A percentile compares a stretch with the other conserved stretches of the same genome.
Conservation (phyloP, 495 filamentous ascomycete species). For the Daldinia loculata region DNA sequence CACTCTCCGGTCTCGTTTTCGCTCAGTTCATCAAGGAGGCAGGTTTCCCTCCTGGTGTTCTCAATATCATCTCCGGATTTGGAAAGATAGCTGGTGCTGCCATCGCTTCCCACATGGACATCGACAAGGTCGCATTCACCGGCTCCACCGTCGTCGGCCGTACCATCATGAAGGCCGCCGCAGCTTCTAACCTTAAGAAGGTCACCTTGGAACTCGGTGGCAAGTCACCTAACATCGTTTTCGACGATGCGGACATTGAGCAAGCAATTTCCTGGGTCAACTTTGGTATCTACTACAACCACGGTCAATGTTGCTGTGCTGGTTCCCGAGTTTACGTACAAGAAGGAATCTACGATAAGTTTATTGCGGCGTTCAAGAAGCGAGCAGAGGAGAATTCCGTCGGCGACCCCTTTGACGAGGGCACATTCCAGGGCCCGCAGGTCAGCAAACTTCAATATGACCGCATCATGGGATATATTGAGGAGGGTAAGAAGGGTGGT, state of each 20-base stretch:
- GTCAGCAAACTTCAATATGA: constrained; percentile 95
- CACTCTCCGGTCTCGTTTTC: constrained; percentile 84
- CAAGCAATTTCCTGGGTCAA: constrained; percentile 98
- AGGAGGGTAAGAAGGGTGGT: constrained; percentile 85
- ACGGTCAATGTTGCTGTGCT: constrained; percentile 98
- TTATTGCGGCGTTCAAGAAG: constrained; percentile 86
- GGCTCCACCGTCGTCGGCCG: constrained; percentile 92
- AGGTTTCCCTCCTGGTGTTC: constrained; percentile 93
- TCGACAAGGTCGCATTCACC: constrained; percentile 99
- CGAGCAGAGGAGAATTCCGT: constrained; percentile 83
- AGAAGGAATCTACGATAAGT: constrained; percentile 95
- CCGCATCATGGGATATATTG: constrained; percentile 97
- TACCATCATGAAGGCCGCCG: constrained; percentile 94
- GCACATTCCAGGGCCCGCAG: constrained; percentile 98
- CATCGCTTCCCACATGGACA: constrained; percentile 92
- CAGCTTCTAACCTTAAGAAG: constrained; percentile 96
- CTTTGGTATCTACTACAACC: constrained; percentile 99
- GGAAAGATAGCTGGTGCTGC: constrained; percentile 91
- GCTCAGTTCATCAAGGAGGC: constrained; percentile 87
- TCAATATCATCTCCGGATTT: constrained; percentile 95
- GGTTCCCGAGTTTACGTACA: constrained; percentile 96
- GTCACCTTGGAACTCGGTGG: constrained; percentile 98
- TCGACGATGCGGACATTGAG: constrained; percentile 94
- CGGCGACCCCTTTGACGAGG: constrained; percentile 85
- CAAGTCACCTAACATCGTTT: constrained; percentile 98